Evolutionary conservation across 1,139 yeast species (phyloP).

Genomic region (Yamadazyma friedrichii): DNA sequence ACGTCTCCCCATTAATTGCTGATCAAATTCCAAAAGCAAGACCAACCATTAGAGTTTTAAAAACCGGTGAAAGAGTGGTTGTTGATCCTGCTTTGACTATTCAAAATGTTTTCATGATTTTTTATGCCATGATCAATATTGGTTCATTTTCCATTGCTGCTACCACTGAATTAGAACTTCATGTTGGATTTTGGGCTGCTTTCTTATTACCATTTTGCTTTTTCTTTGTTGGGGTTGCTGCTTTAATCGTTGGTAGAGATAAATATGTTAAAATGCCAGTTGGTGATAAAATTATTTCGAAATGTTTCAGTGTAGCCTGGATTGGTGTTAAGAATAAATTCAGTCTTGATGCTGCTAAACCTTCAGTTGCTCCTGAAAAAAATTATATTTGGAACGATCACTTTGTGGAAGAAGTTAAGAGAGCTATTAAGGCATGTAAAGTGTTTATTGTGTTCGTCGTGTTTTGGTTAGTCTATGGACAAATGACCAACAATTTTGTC

Average conservation of each 20-base stretch:
- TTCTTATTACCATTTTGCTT: conserved; percentile 62
- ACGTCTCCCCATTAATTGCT: conserved; percentile 75
- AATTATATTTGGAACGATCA: conserved; percentile 56
- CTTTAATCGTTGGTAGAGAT: conserved; percentile 56
- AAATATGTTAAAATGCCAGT: conserved; percentile 61
- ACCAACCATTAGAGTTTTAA: conserved; percentile 33
- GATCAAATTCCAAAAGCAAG: conserved; percentile 58
- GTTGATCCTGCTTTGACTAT: conserved; percentile 42
- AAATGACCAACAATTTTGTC: conserved; percentile 63
- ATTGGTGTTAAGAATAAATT: conserved; percentile 50
- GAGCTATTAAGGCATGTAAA: conserved; percentile 61
- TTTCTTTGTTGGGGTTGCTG: conserved; percentile 58
- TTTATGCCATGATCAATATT: conserved; percentile 42
- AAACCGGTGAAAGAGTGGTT: conserved; percentile 37
- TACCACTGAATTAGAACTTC: conserved; percentile 38
- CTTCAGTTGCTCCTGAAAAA: conserved; percentile 43
- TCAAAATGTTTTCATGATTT: conserved; percentile 43
- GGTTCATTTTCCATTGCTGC: conserved; percentile 44
- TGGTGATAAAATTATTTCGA: conserved; percentile 59
- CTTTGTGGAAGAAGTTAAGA: conserved; percentile 61
- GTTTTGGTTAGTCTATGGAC: conserved; percentile 68
- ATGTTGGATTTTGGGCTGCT: conserved; percentile 45
- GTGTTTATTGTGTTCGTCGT: conserved; percentile 62
- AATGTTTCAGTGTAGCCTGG: conserved; percentile 49
- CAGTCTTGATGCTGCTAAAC: conserved; percentile 54